Conservation (phyloP, 73 alveolate genomes). For the Blepharisma stoltei region DNA sequence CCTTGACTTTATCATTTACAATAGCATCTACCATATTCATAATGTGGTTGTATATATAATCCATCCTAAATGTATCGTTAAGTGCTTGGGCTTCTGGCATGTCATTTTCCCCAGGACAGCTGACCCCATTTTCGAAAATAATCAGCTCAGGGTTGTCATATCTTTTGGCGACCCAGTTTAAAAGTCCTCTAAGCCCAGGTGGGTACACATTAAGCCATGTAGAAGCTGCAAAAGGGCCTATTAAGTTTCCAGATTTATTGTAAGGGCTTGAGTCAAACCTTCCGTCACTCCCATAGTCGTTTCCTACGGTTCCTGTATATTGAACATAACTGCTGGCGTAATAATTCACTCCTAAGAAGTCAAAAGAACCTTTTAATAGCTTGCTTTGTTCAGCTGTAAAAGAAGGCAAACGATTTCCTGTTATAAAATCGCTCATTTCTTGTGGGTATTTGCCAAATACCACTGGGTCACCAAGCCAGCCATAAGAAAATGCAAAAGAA, state of each 20-base stretch:
- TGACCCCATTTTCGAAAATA: constrained; percentile 48
- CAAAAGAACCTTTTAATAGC: constrained; percentile 33
- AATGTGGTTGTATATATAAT: neutral
- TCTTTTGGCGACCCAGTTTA: constrained; percentile 39
- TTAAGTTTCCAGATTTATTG: constrained; percentile 27
- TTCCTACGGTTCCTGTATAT: neutral
- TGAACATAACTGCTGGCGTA: constrained; percentile 28
- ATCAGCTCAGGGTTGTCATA: constrained; percentile 25
- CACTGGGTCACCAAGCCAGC: constrained; percentile 47
- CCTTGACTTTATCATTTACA: neutral
- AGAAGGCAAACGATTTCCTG: constrained; percentile 32
- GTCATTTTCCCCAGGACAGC: constrained; percentile 37
- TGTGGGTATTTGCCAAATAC: constrained; percentile 46
- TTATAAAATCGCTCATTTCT: constrained; percentile 21
- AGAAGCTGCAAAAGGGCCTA: constrained; percentile 42
- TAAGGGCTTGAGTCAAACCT: neutral
- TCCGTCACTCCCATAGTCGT: constrained; percentile 33
- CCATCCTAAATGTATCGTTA: neutral
- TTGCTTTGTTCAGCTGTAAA: constrained; percentile 27
- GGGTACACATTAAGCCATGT: constrained; percentile 46
- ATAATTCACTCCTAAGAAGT: constrained; percentile 42
- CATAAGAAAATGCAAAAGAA: constrained; percentile 25
- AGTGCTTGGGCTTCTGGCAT: neutral
- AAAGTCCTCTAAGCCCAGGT: constrained; percentile 30
- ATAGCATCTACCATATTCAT: neutral